phyloP scores from a whole-genome alignment of 768 basidiomycete species.

The Boletus vermiculosoides region DNA sequence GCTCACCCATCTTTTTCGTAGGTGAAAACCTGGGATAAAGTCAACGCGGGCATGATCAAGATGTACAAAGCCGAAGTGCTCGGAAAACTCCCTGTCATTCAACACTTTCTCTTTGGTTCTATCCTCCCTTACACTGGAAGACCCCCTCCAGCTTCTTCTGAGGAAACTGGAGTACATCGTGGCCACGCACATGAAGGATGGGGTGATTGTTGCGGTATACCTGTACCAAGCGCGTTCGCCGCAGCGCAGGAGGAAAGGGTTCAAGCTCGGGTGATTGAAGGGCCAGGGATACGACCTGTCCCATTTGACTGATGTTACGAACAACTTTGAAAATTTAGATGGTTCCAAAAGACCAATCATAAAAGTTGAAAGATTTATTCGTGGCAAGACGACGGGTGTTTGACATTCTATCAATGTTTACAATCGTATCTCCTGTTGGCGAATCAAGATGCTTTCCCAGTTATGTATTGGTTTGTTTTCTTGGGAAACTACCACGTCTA shows the following conservation, averaged over 20 bases:
- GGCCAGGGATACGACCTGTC: slow-evolving; percentile 69
- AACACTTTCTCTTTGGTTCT: slow-evolving; percentile 94
- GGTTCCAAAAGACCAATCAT: neutral
- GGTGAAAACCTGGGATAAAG: slow-evolving; percentile 95
- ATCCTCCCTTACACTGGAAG: slow-evolving; percentile 70
- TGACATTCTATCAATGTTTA: neutral
- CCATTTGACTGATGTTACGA: slow-evolving; percentile 64
- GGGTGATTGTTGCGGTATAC: slow-evolving; percentile 93
- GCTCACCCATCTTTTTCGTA: slow-evolving; percentile 3
- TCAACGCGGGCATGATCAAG: slow-evolving; percentile 94
- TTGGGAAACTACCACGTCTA: neutral
- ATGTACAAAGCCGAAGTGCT: slow-evolving; percentile 97
- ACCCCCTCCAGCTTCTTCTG: slow-evolving; percentile 33
- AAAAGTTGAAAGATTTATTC: neutral
- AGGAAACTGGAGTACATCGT: slow-evolving; percentile 16
- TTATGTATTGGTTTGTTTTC: neutral
- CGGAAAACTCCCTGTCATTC: slow-evolving; percentile 91
- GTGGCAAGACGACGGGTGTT: neutral
- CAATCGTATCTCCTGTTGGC: too few relatives aligned
- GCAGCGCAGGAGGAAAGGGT: slow-evolving; percentile 52
- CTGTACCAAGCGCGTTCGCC: slow-evolving; percentile 78
- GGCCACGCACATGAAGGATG: slow-evolving; percentile 53
- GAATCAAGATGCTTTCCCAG: neutral
- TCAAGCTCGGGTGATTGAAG: slow-evolving; percentile 44
- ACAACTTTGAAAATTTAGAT: too few relatives aligned